A percentile compares a stretch with the other conserved stretches of the same genome.
These are phyloP conservation scores for Erucastrum elatum DNA, from an alignment of 345 rosid genomes.

Conservation along the genomic window DNA sequence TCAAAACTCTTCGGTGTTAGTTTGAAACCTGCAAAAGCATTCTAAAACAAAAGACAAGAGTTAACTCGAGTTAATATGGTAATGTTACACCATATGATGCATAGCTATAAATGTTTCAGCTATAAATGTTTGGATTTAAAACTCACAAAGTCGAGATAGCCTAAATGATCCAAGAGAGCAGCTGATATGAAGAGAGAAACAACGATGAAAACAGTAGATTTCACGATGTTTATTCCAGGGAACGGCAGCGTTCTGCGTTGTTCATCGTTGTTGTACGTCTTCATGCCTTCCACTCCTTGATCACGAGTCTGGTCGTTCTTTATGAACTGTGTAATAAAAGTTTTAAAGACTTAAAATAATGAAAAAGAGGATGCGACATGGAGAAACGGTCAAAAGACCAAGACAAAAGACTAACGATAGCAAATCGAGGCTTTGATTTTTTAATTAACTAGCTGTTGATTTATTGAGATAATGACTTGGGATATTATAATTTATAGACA, in stretches of 20 bases:
- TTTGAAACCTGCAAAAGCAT: conserved; percentile 13
- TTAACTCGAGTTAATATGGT: neutral
- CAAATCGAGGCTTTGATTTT: neutral
- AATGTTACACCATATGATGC: neutral
- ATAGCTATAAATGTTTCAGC: neutral
- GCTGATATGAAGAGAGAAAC: conserved; percentile 12
- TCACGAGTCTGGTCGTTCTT: neutral
- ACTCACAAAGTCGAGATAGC: conserved; percentile 16
- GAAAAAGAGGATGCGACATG: neutral
- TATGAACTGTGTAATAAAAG: neutral
- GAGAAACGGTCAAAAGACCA: neutral
- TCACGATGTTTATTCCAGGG: neutral
- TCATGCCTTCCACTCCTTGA: neutral
- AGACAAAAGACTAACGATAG: neutral
- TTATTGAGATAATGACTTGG: neutral
- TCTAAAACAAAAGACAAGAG: neutral
- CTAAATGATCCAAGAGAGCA: neutral
- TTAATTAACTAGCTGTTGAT: neutral
- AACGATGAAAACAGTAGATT: conserved; percentile 15
- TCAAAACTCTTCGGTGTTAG: neutral
- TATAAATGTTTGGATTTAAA: neutral
- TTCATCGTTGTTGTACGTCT: neutral
- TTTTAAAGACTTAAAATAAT: neutral
- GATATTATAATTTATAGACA: neutral
- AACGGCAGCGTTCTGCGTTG: neutral